These are phyloP conservation scores for Candida nemodendra DNA, from an alignment of 805 yeast genomes.

Conservation along the genomic window DNA sequence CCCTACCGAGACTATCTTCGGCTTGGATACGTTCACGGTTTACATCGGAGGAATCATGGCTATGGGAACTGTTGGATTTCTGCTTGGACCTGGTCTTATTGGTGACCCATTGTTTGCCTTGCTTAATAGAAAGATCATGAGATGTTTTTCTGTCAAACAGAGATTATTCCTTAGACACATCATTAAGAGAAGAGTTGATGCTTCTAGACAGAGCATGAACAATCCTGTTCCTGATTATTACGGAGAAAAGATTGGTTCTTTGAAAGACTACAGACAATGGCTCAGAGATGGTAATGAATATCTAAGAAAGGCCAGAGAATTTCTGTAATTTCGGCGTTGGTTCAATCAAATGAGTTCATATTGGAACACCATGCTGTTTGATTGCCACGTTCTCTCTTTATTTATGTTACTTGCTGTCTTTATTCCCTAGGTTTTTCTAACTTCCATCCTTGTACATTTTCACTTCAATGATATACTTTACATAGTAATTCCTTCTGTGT, in stretches of 20 bases:
- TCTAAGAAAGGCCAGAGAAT: conserved; percentile 76
- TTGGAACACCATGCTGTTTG: too few relatives aligned
- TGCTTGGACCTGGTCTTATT: conserved; percentile 72
- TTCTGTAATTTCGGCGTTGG: conserved; percentile 41
- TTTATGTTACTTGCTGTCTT: too few relatives aligned
- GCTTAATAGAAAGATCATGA: conserved; percentile 45
- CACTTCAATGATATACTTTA: too few relatives aligned
- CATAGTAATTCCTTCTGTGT: too few relatives aligned
- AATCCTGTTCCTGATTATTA: conserved; percentile 99
- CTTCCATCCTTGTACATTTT: too few relatives aligned
- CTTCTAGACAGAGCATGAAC: conserved; percentile 81
- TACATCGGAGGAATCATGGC: conserved; percentile 70
- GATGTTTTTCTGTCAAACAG: conserved; percentile 59
- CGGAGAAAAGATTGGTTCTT: conserved; percentile 90
- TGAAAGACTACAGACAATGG: conserved; percentile 91
- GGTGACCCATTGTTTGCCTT: conserved; percentile 71
- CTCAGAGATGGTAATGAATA: conserved; percentile 91
- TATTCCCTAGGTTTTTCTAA: too few relatives aligned
- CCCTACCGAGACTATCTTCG: conserved; percentile 83
- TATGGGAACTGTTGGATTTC: conserved; percentile 74
- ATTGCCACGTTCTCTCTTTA: too few relatives aligned
- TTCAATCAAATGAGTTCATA: not conserved
- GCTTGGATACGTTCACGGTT: conserved; percentile 85
- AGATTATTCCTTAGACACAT: conserved; percentile 72
- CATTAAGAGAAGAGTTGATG: conserved; percentile 82